Evolutionary conservation across 2,329 filamentous ascomycete species (phyloP).

Genomic region (Stemphylium beticola): DNA sequence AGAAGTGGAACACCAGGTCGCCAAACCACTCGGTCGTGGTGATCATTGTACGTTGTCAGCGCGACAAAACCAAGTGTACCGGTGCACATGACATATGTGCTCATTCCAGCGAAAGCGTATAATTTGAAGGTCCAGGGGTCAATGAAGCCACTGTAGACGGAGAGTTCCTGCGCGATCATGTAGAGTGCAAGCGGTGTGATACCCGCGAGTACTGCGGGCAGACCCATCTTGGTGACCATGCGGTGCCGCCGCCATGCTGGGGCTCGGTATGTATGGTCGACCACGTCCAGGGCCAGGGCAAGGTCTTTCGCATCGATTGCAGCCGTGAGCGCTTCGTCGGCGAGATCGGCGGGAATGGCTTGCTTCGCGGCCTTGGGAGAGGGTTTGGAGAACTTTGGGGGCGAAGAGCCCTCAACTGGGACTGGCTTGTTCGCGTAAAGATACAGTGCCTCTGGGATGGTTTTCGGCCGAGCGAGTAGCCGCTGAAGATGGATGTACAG

Average conservation of each 20-base stretch:
- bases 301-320: slow-evolving; percentile 83
- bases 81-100: slow-evolving; percentile 83
- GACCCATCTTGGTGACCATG: slow-evolving; percentile 66
- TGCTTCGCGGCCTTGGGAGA: slow-evolving; percentile 73
- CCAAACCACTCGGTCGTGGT: slow-evolving; percentile 95
- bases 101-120: slow-evolving; percentile 78
- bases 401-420: slow-evolving; percentile 65
- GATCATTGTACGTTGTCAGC: slow-evolving; percentile 86
- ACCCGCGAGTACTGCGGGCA: slow-evolving; percentile 64
- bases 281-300: slow-evolving; percentile 75
- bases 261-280: slow-evolving; percentile 71
- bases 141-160: slow-evolving; percentile 75
- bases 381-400: slow-evolving; percentile 49
- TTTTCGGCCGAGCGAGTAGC: slow-evolving; percentile 73
- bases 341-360: slow-evolving; percentile 74
- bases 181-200: slow-evolving; percentile 72
- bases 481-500: slow-evolving; percentile 79
- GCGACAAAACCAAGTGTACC: slow-evolving; percentile 83
- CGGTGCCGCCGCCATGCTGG: slow-evolving; percentile 72
- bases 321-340: slow-evolving; percentile 75
- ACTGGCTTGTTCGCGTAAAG: slow-evolving; percentile 85
- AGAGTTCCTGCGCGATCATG: slow-evolving; percentile 70
- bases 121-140: slow-evolving; percentile 75
- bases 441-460: slow-evolving; percentile 78
- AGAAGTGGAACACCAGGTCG: slow-evolving; percentile 78